Base-by-base conservation (phyloP, 2,329 filamentous ascomycete species). In the Xylariaceae sp. region DNA sequence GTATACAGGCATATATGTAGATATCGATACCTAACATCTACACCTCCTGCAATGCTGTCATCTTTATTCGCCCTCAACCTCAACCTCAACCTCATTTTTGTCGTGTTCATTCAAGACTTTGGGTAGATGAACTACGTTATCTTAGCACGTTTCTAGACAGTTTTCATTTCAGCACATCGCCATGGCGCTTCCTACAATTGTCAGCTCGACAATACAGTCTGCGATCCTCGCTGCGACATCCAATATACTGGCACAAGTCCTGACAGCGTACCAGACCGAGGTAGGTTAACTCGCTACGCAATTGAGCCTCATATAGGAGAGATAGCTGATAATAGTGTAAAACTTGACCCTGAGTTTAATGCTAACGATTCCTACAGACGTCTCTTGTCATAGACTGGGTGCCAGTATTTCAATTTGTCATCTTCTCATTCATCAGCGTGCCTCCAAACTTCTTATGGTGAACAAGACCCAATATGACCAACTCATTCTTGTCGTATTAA, bases 381-480 rank as follows among this genome's bases (percentile, higher is more conserved):
- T 74, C 84, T 10, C 81, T 90, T 50, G 72, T 77, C 20, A 77
- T 96, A 65, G 84, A 92, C 73, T 81, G 81, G 74, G 74, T 82
- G 4, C 85, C 89, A 3, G 79, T 96, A 43, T 75, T 92, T 64
- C 89, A 92, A 70, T 96, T 96, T 73, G 75, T 90, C 49, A 68
- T 91, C 50, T 96, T 88, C 77, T 84, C 87, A 62, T 69, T 90
- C 32, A 70, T 96, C 56, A 88, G 82, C 72, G 89, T 87, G 41
- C 91, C 92, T 2, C 89, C 89, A 44, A 97, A 97, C 74, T 90
- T 91, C 69, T 70, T 90, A 66, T 96, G 91, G 92, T 86, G 72
- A 65, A 75, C 72, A 4, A 42, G 21, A 51, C 53, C 10, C 29
- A 44, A 26, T 26, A 19, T 26, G 4, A 14, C 19, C 37, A 41